Percentiles rank a stretch among this genome's conserved stretches.
Evolutionary conservation across 305 asterid species (phyloP).

Genomic region (Fraxinus velutina): DNA sequence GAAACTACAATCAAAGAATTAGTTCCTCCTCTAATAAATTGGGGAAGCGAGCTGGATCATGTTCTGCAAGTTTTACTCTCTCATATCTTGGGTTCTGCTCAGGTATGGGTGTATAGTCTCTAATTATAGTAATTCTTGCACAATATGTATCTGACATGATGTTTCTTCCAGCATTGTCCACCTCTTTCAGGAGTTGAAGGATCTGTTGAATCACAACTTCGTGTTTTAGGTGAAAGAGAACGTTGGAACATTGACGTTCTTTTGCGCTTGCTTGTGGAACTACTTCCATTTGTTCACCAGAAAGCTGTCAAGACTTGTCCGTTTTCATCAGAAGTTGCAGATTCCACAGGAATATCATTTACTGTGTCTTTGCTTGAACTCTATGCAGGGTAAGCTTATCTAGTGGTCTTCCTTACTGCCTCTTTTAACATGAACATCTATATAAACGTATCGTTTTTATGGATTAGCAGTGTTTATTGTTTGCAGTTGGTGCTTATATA

Average conservation of each 20-base stretch:
- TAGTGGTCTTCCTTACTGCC: constrained; percentile 19
- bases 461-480: constrained; percentile 18
- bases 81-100: constrained; percentile 75
- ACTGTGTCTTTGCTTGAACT: constrained; percentile 57
- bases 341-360: constrained; percentile 49
- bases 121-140: constrained; percentile 6
- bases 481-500: constrained; percentile 25
- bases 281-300: constrained; percentile 67
- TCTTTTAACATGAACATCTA: constrained; percentile 18
- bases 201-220: constrained; percentile 90
- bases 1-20: constrained; percentile 83
- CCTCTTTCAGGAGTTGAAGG: constrained; percentile 99
- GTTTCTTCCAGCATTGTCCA: constrained; percentile 71
- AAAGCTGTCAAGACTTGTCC: constrained; percentile 82
- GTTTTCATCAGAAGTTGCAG: constrained; percentile 47
- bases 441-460: background rate
- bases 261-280: constrained; percentile 69
- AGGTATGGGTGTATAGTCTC: constrained; percentile 44
- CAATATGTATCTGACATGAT: constrained; percentile 31
- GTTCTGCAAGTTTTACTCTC: constrained; percentile 65
- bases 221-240: constrained; percentile 94
- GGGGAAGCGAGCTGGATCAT: constrained; percentile 95
- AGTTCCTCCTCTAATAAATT: constrained; percentile 83
- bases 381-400: constrained; percentile 61
- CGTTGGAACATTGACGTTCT: constrained; percentile 93